These are phyloP conservation scores for Pochonia chlamydosporia DNA, from an alignment of 2,329 filamentous ascomycete species.

Conservation along the genomic window DNA sequence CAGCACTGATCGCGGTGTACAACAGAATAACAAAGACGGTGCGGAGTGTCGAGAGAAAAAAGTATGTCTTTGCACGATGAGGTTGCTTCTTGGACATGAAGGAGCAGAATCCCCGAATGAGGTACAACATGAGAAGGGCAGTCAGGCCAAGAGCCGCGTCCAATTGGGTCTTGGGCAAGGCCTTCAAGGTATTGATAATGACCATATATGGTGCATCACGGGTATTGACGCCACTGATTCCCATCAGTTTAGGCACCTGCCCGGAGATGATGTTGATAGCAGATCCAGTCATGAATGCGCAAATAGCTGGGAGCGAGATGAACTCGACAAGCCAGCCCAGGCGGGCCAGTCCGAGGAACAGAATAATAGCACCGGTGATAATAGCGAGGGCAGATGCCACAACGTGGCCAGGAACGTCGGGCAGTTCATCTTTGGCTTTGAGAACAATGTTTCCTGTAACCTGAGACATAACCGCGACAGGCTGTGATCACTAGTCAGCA, in stretches of 20 bases:
- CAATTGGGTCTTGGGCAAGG: slow-evolving; percentile 43
- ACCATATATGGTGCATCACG: slow-evolving; percentile 41
- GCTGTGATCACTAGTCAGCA: slow-evolving; percentile 27
- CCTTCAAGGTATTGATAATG: slow-evolving; percentile 45
- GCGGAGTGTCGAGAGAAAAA: slow-evolving; percentile 72
- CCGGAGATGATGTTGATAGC: slow-evolving; percentile 44
- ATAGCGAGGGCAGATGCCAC: slow-evolving; percentile 43
- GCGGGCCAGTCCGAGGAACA: slow-evolving; percentile 42
- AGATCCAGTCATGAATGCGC: slow-evolving; percentile 50
- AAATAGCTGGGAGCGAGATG: slow-evolving; percentile 46
- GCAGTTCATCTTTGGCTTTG: slow-evolving; percentile 29
- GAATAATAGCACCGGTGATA: slow-evolving; percentile 42
- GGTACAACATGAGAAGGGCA: slow-evolving; percentile 61
- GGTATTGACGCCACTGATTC: slow-evolving; percentile 44
- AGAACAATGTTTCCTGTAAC: slow-evolving; percentile 44
- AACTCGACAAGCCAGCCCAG: slow-evolving; percentile 50
- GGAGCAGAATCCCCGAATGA: slow-evolving; percentile 57
- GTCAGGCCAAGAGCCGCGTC: slow-evolving; percentile 72
- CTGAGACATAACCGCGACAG: slow-evolving; percentile 47
- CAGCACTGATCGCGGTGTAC: slow-evolving; percentile 71
- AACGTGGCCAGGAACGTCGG: slow-evolving; percentile 33
- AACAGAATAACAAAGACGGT: slow-evolving; percentile 77
- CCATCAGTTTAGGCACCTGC: slow-evolving; percentile 45
- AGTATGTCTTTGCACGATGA: slow-evolving; percentile 61
- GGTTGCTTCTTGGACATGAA: slow-evolving; percentile 62